A percentile compares a stretch with the other conserved stretches of the same genome.
These are phyloP conservation scores for Apiospora rasikravindrae DNA, from an alignment of 2,329 filamentous ascomycete species.

Conservation along the genomic window DNA sequence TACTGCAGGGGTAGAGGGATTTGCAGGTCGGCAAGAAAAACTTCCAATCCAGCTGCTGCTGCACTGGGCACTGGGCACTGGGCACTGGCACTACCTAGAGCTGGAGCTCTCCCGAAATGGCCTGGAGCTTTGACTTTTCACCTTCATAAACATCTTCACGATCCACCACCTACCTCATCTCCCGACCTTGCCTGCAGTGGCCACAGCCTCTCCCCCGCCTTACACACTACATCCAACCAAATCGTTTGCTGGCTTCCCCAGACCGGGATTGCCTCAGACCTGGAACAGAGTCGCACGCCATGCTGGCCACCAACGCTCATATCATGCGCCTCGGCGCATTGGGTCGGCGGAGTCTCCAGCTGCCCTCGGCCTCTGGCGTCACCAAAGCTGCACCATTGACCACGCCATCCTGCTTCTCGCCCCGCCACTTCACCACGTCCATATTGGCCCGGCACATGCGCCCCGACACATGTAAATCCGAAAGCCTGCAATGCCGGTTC, in stretches of 20 bases:
- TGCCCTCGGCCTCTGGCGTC: slow-evolving; percentile 32
- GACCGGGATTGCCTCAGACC: neutral
- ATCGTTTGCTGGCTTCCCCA: neutral
- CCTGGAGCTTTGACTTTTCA: slow-evolving; percentile 8
- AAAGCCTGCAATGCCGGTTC: slow-evolving; percentile 30
- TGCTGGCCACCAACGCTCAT: slow-evolving; percentile 34
- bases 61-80: too few relatives aligned
- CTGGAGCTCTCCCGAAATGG: slow-evolving; percentile 17
- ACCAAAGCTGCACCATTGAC: slow-evolving; percentile 27
- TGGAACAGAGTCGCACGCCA: slow-evolving; percentile 18
- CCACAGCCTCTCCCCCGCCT: neutral
- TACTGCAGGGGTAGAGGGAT: neutral
- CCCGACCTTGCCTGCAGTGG: neutral
- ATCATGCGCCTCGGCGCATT: slow-evolving; percentile 36
- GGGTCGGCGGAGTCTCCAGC: slow-evolving; percentile 35
- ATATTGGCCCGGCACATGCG: neutral
- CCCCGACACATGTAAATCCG: slow-evolving; percentile 1
- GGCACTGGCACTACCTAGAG: neutral
- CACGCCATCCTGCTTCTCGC: slow-evolving; percentile 24
- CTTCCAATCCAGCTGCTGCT: too few relatives aligned
- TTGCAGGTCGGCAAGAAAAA: too few relatives aligned
- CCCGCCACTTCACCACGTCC: slow-evolving; percentile 30
- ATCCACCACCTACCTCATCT: neutral
- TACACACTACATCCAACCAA: neutral
- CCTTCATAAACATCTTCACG: slow-evolving; percentile 7